Evolutionary conservation across 768 basidiomycete species (phyloP).

Genomic region (Calocera cornea): DNA sequence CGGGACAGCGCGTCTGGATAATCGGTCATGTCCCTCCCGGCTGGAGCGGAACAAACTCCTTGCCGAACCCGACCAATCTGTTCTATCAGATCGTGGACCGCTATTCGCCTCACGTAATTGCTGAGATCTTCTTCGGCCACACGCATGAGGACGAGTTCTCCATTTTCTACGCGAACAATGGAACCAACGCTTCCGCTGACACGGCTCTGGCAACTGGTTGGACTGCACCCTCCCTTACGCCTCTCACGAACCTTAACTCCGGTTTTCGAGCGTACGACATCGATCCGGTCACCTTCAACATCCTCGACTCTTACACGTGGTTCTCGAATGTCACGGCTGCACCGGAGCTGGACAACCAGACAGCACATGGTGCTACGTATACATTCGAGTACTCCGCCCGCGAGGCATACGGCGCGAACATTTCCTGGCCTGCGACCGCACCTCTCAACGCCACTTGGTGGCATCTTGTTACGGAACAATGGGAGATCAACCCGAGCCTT

Average conservation of each 20-base stretch:
- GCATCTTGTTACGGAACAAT: slow-evolving; percentile 46
- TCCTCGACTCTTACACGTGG: slow-evolving; percentile 35
- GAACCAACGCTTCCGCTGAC: slow-evolving; percentile 37
- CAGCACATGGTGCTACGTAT: slow-evolving; percentile 35
- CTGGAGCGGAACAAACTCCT: slow-evolving; percentile 31
- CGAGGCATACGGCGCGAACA: slow-evolving; percentile 36
- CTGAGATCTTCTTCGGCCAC: slow-evolving; percentile 50
- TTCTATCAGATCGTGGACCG: slow-evolving; percentile 49
- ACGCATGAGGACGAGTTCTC: slow-evolving; percentile 31
- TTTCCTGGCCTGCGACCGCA: slow-evolving; percentile 24
- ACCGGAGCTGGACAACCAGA: slow-evolving; percentile 36
- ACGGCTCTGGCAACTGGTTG: slow-evolving; percentile 47
- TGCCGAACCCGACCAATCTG: slow-evolving; percentile 48
- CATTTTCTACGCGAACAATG: slow-evolving; percentile 26
- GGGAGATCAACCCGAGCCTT: slow-evolving; percentile 27
- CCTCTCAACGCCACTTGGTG: slow-evolving; percentile 43
- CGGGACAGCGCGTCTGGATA: slow-evolving; percentile 49
- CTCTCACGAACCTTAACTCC: slow-evolving; percentile 27
- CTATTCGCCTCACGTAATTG: slow-evolving; percentile 39
- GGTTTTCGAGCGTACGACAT: slow-evolving; percentile 48
- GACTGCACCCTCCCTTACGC: slow-evolving; percentile 18
- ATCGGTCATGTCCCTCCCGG: slow-evolving; percentile 48
- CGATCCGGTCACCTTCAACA: slow-evolving; percentile 51
- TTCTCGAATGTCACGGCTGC: slow-evolving; percentile 31
- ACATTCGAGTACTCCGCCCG: slow-evolving; percentile 45